These are phyloP conservation scores for Lachancea dasiensis DNA, from an alignment of 805 yeast species.

Conservation along the genomic window DNA sequence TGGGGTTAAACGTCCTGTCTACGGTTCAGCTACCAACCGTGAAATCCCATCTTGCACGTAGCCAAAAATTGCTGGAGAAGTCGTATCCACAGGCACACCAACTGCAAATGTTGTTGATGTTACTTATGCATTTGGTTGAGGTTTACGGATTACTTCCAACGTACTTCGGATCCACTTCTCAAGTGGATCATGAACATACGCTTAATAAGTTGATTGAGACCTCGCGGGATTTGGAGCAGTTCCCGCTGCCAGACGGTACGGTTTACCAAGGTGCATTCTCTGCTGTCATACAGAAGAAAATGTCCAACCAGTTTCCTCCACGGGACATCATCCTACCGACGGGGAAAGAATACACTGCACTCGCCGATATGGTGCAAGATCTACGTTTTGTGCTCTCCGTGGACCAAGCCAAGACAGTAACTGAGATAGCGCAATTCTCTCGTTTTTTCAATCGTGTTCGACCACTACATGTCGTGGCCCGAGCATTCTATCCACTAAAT, in stretches of 20 bases:
- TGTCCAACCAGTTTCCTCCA: constrained; percentile 45
- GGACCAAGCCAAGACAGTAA: constrained; percentile 24
- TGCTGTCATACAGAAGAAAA: constrained; percentile 41
- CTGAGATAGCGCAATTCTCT: constrained; percentile 32
- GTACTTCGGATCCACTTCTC: background rate
- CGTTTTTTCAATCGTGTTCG: constrained; percentile 30
- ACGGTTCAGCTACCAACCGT: constrained; percentile 4
- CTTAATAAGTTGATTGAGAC: constrained; percentile 2
- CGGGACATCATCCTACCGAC: constrained; percentile 30
- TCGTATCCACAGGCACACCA: constrained; percentile 15
- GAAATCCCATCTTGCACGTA: background rate
- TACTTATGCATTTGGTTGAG: constrained; percentile 19
- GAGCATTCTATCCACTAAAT: constrained; percentile 59
- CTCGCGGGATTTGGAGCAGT: constrained; percentile 1
- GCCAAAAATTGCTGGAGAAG: constrained; percentile 1
- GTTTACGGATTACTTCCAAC: constrained; percentile 12
- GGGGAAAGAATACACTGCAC: constrained; percentile 27
- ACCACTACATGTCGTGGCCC: constrained; percentile 41
- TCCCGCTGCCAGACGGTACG: constrained; percentile 8
- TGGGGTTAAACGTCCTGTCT: constrained; percentile 45
- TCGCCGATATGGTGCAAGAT: constrained; percentile 34
- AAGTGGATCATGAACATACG: background rate
- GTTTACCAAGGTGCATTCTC: constrained; percentile 37
- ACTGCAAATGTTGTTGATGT: constrained; percentile 16
- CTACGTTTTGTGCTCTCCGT: constrained; percentile 33